These are phyloP conservation scores for Escallonia herrerae DNA, from an alignment of 129 eudicot species.

Conservation along the genomic window DNA sequence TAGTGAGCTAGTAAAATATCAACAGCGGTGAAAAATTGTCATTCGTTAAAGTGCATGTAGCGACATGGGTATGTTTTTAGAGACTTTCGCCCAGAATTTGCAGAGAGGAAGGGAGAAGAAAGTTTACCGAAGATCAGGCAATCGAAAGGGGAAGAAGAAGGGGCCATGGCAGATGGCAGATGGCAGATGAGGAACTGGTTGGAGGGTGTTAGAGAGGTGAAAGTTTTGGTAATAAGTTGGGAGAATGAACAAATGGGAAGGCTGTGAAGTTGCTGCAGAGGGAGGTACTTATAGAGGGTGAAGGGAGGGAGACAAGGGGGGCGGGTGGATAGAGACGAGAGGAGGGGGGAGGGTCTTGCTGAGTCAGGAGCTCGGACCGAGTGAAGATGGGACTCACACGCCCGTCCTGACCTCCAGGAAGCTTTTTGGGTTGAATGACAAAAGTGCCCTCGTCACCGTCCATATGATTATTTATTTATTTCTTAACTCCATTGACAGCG, in stretches of 20 bases:
- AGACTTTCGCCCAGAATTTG: no score
- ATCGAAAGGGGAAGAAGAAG: conserved; percentile 55
- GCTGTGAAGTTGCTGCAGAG: not conserved
- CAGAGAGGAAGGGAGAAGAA: not conserved
- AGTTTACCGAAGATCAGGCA: conserved; percentile 58
- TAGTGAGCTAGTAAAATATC: no score
- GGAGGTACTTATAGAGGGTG: conserved; percentile 13
- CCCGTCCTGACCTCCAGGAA: not conserved
- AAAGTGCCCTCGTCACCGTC: no score
- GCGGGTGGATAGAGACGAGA: conserved; percentile 9
- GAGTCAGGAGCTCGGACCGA: not conserved
- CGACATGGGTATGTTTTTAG: no score
- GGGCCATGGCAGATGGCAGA: conserved; percentile 28
- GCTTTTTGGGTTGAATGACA: no score
- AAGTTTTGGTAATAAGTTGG: no score
- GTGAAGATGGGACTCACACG: conserved; percentile 3
- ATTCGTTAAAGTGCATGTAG: no score
- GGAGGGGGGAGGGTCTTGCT: not conserved
- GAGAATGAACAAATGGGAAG: not conserved
- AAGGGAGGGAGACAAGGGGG: conserved; percentile 1
- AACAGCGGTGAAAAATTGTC: no score
- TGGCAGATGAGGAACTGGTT: not conserved
- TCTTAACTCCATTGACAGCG: no score
- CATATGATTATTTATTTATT: no score
- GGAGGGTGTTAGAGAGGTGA: not conserved